Percentiles rank a stretch among this genome's conserved stretches.
These are phyloP conservation scores for Thalassiosira allenii DNA, from an alignment of 352 stramenopile species.

Conservation along the genomic window DNA sequence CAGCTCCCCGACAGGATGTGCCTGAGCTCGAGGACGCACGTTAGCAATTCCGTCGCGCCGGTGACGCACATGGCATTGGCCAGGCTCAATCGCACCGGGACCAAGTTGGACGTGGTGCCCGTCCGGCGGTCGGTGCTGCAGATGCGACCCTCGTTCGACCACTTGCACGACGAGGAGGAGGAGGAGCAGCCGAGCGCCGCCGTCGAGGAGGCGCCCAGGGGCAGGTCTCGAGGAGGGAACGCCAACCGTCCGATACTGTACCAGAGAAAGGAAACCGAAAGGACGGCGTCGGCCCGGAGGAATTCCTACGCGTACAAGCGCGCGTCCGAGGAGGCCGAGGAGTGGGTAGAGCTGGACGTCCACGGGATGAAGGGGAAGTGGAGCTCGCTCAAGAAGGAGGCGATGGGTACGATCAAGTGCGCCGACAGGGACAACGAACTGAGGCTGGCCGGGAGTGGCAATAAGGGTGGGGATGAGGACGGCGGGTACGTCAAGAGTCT, in stretches of 20 bases:
- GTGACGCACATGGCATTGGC: conserved; percentile 81
- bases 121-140: conserved; percentile 66
- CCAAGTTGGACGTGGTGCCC: conserved; percentile 68
- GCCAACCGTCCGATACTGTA: conserved; percentile 58
- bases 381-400: conserved; percentile 28
- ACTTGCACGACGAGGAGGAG: conserved; percentile 65
- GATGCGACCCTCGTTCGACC: conserved; percentile 79
- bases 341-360: conserved; percentile 74
- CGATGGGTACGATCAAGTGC: conserved; percentile 24
- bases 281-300: conserved; percentile 56
- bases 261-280: conserved; percentile 78
- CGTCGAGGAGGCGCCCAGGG: conserved; percentile 17
- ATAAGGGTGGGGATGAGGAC: conserved; percentile 22
- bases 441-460: conserved; percentile 24
- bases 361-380: conserved; percentile 32
- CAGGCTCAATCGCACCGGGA: conserved; percentile 52
- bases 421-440: conserved; percentile 14
- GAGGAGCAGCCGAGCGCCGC: conserved; percentile 19
- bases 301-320: conserved; percentile 78
- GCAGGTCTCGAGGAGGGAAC: neutral
- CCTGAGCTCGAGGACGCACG: conserved; percentile 62
- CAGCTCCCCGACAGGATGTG: conserved; percentile 47
- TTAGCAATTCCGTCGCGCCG: conserved; percentile 70
- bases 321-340: conserved; percentile 75
- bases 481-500: conserved; percentile 67